Conservation (phyloP, 1,139 yeast genomes). For the Debaryomyces psychrophilus region DNA sequence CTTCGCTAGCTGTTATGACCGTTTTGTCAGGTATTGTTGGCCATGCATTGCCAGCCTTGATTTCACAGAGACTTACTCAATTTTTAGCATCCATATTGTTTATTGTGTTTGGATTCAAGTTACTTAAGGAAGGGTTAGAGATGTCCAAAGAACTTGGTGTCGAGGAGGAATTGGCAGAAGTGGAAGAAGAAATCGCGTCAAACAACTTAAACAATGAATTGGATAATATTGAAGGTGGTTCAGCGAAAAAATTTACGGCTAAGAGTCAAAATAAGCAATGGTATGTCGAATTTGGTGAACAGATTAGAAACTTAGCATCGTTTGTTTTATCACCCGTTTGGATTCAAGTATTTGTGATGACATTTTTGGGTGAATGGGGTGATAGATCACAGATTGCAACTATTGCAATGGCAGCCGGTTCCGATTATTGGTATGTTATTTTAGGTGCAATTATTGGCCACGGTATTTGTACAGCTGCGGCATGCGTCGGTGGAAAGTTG, state of each 20-base stretch:
- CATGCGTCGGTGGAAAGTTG: constrained; percentile 92
- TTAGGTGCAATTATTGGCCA: constrained; percentile 92
- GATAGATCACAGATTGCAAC: constrained; percentile 98
- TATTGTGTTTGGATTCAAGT: constrained; percentile 77
- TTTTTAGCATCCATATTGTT: constrained; percentile 80
- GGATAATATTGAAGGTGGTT: constrained; percentile 55
- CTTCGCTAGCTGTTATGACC: constrained; percentile 91
- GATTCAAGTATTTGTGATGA: constrained; percentile 95
- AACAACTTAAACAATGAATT: constrained; percentile 55
- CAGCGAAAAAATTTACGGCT: constrained; percentile 13
- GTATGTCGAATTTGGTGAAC: constrained; percentile 32
- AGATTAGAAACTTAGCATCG: constrained; percentile 55
- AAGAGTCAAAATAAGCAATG: constrained; percentile 20
- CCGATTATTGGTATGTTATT: constrained; percentile 87
- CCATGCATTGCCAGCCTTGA: constrained; percentile 81
- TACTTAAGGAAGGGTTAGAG: constrained; percentile 76
- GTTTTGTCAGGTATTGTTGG: constrained; percentile 89
- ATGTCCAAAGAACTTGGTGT: constrained; percentile 87
- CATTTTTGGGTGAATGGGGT: constrained; percentile 98
- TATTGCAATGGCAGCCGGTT: constrained; percentile 98
- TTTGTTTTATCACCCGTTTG: constrained; percentile 83
- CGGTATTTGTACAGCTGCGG: constrained; percentile 84
- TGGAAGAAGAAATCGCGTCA: constrained; percentile 86
- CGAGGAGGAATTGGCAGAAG: constrained; percentile 94
- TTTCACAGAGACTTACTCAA: constrained; percentile 80